Evolutionary conservation across 2,329 filamentous ascomycete species (phyloP).

Genomic region (Hymenoscyphus fraxineus): DNA sequence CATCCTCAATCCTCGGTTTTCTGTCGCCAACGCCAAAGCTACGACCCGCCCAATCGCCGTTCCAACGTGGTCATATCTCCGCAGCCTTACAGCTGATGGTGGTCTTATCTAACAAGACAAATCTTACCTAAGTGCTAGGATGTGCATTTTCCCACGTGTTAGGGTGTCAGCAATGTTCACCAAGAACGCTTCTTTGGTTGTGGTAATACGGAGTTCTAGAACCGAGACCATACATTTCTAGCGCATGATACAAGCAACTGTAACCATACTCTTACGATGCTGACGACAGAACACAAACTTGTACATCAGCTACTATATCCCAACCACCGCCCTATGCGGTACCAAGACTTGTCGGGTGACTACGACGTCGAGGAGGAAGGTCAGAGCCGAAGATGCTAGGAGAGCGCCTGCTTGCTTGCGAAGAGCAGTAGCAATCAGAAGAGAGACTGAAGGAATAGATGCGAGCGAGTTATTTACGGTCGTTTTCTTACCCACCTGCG

Average conservation of each 20-base stretch:
- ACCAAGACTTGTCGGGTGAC: neutral
- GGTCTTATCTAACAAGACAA: neutral
- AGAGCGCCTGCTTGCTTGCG: neutral
- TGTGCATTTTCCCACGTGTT: neutral
- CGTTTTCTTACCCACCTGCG: neutral
- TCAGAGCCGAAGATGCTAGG: neutral
- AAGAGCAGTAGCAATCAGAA: neutral
- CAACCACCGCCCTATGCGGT: neutral
- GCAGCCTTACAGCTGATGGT: neutral
- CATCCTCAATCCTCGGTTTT: neutral
- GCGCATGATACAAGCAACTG: neutral
- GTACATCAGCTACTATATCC: neutral
- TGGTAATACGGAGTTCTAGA: neutral
- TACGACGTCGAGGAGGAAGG: neutral
- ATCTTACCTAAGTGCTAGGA: neutral
- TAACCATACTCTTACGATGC: neutral
- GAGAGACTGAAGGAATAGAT: neutral
- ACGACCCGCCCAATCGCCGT: neutral
- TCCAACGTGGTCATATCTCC: neutral
- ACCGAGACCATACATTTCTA: neutral
- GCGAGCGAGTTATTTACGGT: neutral
- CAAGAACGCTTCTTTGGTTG: neutral
- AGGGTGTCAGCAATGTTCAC: neutral
- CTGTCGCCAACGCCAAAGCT: neutral
- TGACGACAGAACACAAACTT: neutral